Evolutionary conservation across 2,329 filamentous ascomycete species (phyloP), one percentile per base, ranked within the genome.

Genomic region (Reticulascus tulasneorum): DNA sequence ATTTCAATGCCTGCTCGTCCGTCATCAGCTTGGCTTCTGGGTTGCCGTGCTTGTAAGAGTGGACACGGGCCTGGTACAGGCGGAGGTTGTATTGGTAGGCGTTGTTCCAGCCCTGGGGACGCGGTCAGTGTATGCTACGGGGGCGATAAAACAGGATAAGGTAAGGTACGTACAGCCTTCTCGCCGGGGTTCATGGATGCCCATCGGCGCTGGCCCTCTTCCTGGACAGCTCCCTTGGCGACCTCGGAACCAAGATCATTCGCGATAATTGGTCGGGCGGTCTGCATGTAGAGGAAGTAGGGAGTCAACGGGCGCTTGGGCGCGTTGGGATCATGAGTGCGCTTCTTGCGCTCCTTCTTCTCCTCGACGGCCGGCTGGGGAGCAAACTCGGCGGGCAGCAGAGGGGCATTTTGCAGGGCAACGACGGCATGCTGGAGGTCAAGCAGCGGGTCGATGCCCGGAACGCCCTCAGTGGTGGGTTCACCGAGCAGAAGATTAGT

Each of bases 211-310:
- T 88, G 90, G 25, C 89, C 87, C 63, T 95, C 89, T 42, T 86
- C 80, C 56, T 89, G 84, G 31, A 97, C 86, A 39, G 90, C 87
- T 54, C 88, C 88, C 58, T 91, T 90, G 59, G 84, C 83, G 7
- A 82, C 80, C 41, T 79, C 74, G n/a, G 77, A 58, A 16, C 84
- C 86, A 9, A 94, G 75, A 50, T 94, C 88, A 22, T 71, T 73
- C 38, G 86, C 83, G 50, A 97, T 93, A 57, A 86, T 83, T 33
- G 82, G 77, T 32, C 93, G 85, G 47, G 88, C 88, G 47, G 85
- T 83, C 61, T 94, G 85, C 73, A 94, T 88, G 70, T 89, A 97
- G 43, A 96, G 71, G 71, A 97, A 95, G 71, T 94, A 96, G 3
- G 91, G 89, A 6, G 91, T 97, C 55, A 96, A 64, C 8, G 91